phyloP scores from a whole-genome alignment of 306 rosid genomes.

The Mimosa pudica region DNA sequence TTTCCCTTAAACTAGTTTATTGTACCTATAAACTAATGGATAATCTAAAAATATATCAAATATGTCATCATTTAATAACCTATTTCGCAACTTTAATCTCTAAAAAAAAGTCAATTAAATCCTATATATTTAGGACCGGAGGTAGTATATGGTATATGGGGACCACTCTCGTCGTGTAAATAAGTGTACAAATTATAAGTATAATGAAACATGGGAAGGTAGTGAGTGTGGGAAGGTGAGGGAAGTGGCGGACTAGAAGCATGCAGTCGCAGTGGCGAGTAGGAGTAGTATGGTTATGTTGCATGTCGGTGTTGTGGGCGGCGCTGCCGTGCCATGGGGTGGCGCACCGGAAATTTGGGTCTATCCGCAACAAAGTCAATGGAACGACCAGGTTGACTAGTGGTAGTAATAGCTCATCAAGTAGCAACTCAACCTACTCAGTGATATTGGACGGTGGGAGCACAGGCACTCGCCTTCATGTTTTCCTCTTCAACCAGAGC shows the following conservation, averaged over 20 bases:
- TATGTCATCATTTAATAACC: no score
- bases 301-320: neutral
- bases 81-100: no score
- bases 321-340: neutral
- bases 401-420: neutral
- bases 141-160: no score
- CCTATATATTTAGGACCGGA: no score
- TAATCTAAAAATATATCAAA: no score
- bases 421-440: slow-evolving; percentile 42
- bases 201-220: neutral
- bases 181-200: neutral
- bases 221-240: neutral
- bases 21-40: no score
- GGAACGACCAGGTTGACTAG: neutral
- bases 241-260: neutral
- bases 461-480: slow-evolving; percentile 76
- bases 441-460: slow-evolving; percentile 71
- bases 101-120: no score
- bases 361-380: neutral
- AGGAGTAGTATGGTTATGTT: neutral
- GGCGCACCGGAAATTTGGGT: neutral
- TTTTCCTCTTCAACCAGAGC: slow-evolving; percentile 48
- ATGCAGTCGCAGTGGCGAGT: neutral
- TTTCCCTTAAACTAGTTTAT: no score
- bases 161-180: no score